Percentiles rank a stretch among this genome's conserved stretches.
phyloP scores from a whole-genome alignment of 2,329 filamentous ascomycete genomes.

The Ascochyta pisi region DNA sequence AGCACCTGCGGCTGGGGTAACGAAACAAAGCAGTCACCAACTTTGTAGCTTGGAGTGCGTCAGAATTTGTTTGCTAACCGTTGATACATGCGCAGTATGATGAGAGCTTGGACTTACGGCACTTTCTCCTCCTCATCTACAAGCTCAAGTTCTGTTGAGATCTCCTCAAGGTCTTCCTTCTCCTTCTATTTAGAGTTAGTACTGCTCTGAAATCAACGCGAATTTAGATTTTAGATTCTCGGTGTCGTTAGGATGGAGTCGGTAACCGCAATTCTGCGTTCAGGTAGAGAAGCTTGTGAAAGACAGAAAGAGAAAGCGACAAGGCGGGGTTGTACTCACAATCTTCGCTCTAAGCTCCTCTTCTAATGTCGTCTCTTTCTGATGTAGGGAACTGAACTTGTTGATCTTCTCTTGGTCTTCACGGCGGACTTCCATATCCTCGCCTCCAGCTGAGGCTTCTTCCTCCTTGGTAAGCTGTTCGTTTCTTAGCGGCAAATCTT shows the following conservation, averaged over 20 bases:
- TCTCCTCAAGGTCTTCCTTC: slow-evolving; percentile 95
- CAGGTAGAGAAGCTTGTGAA: background rate
- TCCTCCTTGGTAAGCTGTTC: slow-evolving; percentile 89
- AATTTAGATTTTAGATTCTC: background rate
- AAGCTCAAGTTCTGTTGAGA: slow-evolving; percentile 88
- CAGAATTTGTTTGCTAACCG: background rate
- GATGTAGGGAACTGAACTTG: slow-evolving; percentile 91
- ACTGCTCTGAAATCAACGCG: background rate
- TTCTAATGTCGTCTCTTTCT: slow-evolving; percentile 78
- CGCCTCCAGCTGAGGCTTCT: slow-evolving; percentile 66
- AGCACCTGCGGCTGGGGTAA: slow-evolving; percentile 85
- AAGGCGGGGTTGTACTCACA: slow-evolving; percentile 58
- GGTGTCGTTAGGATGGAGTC: background rate
- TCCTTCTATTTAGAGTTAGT: slow-evolving; percentile 72
- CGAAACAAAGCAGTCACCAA: slow-evolving; percentile 94
- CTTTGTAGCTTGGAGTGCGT: slow-evolving; percentile 75
- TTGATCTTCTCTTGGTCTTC: slow-evolving; percentile 99
- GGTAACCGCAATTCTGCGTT: background rate
- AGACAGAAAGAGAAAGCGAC: background rate
- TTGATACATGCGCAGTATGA: background rate
- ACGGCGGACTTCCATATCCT: slow-evolving; percentile 91
- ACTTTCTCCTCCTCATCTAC: slow-evolving; percentile 94
- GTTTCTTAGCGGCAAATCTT: slow-evolving; percentile 22
- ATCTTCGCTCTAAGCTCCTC: slow-evolving; percentile 81
- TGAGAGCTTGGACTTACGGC: slow-evolving; percentile 66